Evolutionary conservation across 2,329 filamentous ascomycete species (phyloP), one percentile per base, ranked within the genome.

Genomic region (Ophiocordyceps unilateralis): DNA sequence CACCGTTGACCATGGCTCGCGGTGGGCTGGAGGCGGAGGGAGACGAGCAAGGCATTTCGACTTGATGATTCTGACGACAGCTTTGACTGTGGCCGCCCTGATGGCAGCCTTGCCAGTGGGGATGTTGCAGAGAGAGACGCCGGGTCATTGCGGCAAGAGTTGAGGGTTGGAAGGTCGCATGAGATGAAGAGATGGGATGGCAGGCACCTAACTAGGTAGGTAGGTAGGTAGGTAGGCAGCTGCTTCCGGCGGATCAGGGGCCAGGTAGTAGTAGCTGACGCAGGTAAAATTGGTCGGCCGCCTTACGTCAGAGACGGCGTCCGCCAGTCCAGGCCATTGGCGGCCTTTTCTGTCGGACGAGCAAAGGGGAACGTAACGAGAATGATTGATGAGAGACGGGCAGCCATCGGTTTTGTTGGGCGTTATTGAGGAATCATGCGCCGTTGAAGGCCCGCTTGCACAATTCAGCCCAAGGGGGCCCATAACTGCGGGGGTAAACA

Each of bases 111-210:
- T 36, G 39, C 44, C 38, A 43, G 30, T 39, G 48, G 21, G 45
- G 41, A 37, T 41, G 39, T n/a, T 43, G 40, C 15, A 41, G 37
- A 28, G 24, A 28, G 24, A 48, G 42, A 41, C 46, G 45, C 42
- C 48, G 44, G 20, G 45, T 46, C 48, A 48, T 48, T 38, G 21
- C 43, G 44, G 41, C 41, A 45, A 41, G 42, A 26, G 42, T 39
- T n/a, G n/a, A n/a, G n/a, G n/a, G n/a, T n/a, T n/a, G n/a, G 22
- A 42, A 20, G 21, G 41, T 20, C 14, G 2, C 28, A 20, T 22
- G 19, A 19, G 28, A 17, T 17, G n/a, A 15, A n/a, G n/a, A 17
- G 32, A 34, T 26, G 9, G 7, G 24, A 26, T 26, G 24, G 24
- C 9, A 12, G 24, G 24, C 24, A 26, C 24, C 12, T 26, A 12